These are phyloP conservation scores for Ophiosphaerella narmari DNA, from an alignment of 2,329 filamentous ascomycete genomes.

Conservation along the genomic window DNA sequence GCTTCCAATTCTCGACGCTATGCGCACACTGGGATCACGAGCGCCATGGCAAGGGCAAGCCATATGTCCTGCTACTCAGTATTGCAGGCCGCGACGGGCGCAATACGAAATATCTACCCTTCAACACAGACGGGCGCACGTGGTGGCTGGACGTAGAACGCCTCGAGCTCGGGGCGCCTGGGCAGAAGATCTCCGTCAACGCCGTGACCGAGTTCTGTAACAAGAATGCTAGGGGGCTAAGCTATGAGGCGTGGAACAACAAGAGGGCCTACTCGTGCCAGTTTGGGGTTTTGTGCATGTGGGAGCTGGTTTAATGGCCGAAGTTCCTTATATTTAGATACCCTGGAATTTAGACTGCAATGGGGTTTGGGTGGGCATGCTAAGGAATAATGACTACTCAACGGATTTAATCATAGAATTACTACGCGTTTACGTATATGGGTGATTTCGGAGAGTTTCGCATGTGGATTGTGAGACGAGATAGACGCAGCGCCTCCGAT, in stretches of 20 bases:
- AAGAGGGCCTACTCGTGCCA: conserved; percentile 41
- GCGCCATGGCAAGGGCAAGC: conserved; percentile 66
- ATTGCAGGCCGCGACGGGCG: conserved; percentile 66
- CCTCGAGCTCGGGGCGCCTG: conserved; percentile 53
- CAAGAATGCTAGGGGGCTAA: conserved; percentile 59
- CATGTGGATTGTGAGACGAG: too few species aligned
- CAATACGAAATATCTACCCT: conserved; percentile 69
- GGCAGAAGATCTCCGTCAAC: conserved; percentile 67
- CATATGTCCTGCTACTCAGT: conserved; percentile 71
- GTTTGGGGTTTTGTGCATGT: conserved; percentile 59
- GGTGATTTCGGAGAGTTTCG: neutral
- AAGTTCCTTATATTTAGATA: conserved; percentile 10
- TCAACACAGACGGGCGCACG: conserved; percentile 74
- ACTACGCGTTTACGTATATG: neutral
- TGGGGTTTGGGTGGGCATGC: neutral
- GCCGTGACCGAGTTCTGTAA: conserved; percentile 61
- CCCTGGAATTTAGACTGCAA: conserved; percentile 6
- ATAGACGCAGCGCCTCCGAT: neutral
- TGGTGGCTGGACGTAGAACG: conserved; percentile 77
- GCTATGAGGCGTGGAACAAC: conserved; percentile 44
- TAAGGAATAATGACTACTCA: neutral
- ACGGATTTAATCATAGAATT: neutral
- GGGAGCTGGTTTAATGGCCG: conserved; percentile 54
- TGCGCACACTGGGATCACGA: conserved; percentile 85
- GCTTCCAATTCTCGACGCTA: conserved; percentile 79